A percentile compares a stretch with the other conserved stretches of the same genome.
Conservation (phyloP, 352 stramenopile genomes). For the Phytophthora colocasiae region DNA sequence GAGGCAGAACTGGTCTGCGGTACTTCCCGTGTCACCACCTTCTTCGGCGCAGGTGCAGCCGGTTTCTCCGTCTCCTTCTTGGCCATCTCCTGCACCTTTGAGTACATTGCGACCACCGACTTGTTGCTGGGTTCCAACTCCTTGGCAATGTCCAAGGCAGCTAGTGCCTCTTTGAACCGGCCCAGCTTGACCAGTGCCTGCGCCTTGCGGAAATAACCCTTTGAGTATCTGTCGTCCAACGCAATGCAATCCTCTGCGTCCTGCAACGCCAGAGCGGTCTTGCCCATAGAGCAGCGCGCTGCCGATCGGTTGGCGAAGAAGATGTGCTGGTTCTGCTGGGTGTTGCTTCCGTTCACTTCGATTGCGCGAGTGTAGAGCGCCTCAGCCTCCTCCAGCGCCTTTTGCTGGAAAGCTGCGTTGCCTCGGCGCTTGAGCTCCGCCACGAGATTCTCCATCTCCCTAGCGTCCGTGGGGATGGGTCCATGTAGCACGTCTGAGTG, state of each 20-base stretch:
- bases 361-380: slow-evolving; percentile 97
- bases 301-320: slow-evolving; percentile 92
- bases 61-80: slow-evolving; percentile 63
- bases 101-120: slow-evolving; percentile 66
- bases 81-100: slow-evolving; percentile 66
- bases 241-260: slow-evolving; percentile 76
- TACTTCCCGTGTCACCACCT: slow-evolving; percentile 69
- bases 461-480: slow-evolving; percentile 48
- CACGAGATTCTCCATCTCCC: slow-evolving; percentile 71
- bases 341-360: slow-evolving; percentile 70
- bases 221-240: slow-evolving; percentile 70
- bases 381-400: slow-evolving; percentile 92
- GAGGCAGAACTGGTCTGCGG: slow-evolving; percentile 21
- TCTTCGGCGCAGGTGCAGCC: slow-evolving; percentile 38
- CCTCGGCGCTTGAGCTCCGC: slow-evolving; percentile 90
- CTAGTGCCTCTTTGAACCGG: slow-evolving; percentile 71
- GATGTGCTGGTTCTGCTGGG: slow-evolving; percentile 78
- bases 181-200: slow-evolving; percentile 79
- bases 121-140: slow-evolving; percentile 78
- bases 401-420: slow-evolving; percentile 88
- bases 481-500: slow-evolving; percentile 86
- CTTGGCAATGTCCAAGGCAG: slow-evolving; percentile 67
- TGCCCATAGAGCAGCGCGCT: slow-evolving; percentile 84
- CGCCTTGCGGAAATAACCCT: slow-evolving; percentile 86
- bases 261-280: slow-evolving; percentile 62